Conservation (phyloP, 768 basidiomycete genomes). For the Lepiota brunneoincarnata region DNA sequence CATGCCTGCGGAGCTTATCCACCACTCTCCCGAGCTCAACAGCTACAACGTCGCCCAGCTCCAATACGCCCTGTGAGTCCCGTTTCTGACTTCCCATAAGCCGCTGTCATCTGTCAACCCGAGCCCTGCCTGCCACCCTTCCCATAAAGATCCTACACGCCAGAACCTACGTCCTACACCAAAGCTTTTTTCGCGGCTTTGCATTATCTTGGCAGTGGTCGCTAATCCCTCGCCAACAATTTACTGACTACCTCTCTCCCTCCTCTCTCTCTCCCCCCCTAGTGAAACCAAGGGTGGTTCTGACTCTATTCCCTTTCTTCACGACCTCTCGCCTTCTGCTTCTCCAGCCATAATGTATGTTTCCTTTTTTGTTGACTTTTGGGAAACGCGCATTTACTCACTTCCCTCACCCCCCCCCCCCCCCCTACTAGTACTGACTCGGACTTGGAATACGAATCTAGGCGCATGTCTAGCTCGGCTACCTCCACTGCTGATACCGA, state of each 20-base stretch:
- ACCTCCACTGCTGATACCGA: constrained; percentile 69
- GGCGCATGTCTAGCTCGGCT: constrained; percentile 80
- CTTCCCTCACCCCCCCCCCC: constrained; percentile 16
- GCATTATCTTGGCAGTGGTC: constrained; percentile 11
- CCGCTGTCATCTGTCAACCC: constrained; percentile 28
- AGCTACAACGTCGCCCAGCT: constrained; percentile 64
- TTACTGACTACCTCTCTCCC: constrained; percentile 17
- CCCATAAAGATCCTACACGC: constrained; percentile 13
- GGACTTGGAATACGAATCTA: constrained; percentile 55
- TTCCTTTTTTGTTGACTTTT: constrained; percentile 17
- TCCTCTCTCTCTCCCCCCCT: constrained; percentile 30
- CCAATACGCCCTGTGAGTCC: constrained; percentile 56
- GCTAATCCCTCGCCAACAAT: constrained; percentile 14
- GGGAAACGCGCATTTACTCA: constrained; percentile 2
- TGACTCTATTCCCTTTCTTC: constrained; percentile 38
- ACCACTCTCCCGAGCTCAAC: constrained; percentile 42
- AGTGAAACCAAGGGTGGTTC: constrained; percentile 21
- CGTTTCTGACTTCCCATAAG: constrained; percentile 16
- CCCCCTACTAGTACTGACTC: constrained; percentile 32
- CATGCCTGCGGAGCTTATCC: constrained; percentile 58
- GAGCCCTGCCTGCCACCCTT: constrained; percentile 21
- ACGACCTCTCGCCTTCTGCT: constrained; percentile 44
- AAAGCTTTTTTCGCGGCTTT: constrained; percentile 18
- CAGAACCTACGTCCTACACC: constrained; percentile 1
- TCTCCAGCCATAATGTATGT: constrained; percentile 46